A percentile compares a stretch with the other conserved stretches of the same genome.
Evolutionary conservation across 164 flowering plant genomes (phyloP).

Genomic region (Chimonanthus praecox): DNA sequence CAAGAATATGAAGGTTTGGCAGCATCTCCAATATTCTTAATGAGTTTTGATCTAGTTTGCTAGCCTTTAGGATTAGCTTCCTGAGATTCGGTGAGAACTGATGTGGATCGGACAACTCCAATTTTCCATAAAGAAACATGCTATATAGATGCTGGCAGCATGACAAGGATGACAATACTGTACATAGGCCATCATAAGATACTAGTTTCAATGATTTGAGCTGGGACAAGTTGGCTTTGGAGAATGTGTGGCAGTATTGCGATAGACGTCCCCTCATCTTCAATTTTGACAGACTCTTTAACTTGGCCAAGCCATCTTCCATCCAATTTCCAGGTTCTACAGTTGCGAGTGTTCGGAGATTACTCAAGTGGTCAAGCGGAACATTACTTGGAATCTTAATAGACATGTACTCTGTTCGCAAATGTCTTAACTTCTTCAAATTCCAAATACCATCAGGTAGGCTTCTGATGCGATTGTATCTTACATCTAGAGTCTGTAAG

Average conservation of each 20-base stretch:
- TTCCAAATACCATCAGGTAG: neutral
- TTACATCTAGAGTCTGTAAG: neutral
- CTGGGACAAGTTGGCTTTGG: neutral
- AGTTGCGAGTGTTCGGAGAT: too few relatives aligned
- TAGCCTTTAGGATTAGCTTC: neutral
- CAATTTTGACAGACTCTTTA: neutral
- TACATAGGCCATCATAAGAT: neutral
- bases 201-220: neutral
- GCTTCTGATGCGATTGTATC: neutral
- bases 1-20: too few relatives aligned
- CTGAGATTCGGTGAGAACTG: too few relatives aligned
- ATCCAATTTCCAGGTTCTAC: neutral
- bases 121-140: neutral
- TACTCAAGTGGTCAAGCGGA: too few relatives aligned
- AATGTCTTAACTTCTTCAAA: neutral
- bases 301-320: neutral
- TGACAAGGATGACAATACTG: neutral
- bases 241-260: neutral
- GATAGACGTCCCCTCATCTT: neutral
- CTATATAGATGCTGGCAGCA: neutral
- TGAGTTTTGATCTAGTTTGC: too few relatives aligned
- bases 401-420: too few relatives aligned
- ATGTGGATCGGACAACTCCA: too few relatives aligned
- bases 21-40: too few relatives aligned
- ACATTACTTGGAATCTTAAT: too few relatives aligned